A percentile compares a stretch with the other conserved stretches of the same genome.
Conservation (phyloP, 371 early-diverging fungal species). For the Rhizopus delemar region DNA sequence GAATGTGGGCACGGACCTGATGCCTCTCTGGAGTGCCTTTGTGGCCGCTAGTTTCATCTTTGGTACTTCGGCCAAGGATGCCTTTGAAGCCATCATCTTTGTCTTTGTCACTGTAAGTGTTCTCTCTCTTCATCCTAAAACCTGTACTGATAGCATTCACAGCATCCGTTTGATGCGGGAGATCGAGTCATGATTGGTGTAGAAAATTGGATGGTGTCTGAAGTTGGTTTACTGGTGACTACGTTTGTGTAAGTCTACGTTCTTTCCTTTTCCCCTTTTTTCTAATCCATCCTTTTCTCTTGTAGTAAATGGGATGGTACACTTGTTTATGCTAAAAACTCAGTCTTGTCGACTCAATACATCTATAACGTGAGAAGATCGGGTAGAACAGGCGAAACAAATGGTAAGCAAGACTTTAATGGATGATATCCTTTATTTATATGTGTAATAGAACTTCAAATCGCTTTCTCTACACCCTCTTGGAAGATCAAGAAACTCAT, state of each 20-base stretch:
- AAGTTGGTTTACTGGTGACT: slow-evolving; percentile 42
- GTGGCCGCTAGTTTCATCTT: slow-evolving; percentile 67
- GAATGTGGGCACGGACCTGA: slow-evolving; percentile 59
- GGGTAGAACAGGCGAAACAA: slow-evolving; percentile 59
- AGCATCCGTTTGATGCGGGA: slow-evolving; percentile 53
- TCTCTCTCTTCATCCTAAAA: background rate
- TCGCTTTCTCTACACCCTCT: slow-evolving; percentile 67
- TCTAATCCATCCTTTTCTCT: background rate
- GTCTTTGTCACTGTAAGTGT: slow-evolving; percentile 61
- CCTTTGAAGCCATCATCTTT: slow-evolving; percentile 74
- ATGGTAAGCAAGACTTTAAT: slow-evolving; percentile 33
- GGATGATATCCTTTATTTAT: background rate
- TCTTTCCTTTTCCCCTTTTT: background rate
- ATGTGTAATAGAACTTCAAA: slow-evolving; percentile 41
- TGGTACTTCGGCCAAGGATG: slow-evolving; percentile 63
- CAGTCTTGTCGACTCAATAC: slow-evolving; percentile 59
- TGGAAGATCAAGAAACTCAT: slow-evolving; percentile 60
- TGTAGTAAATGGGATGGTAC: slow-evolving; percentile 66
- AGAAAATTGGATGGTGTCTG: slow-evolving; percentile 38
- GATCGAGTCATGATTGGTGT: slow-evolving; percentile 38
- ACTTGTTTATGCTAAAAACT: slow-evolving; percentile 74
- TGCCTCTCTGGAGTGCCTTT: slow-evolving; percentile 60
- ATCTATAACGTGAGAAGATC: slow-evolving; percentile 79
- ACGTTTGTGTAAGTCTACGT: slow-evolving; percentile 31
- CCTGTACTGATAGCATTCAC: background rate